A percentile compares a stretch with the other conserved stretches of the same genome.
Evolutionary conservation across 2,329 filamentous ascomycete species (phyloP).

Genomic region (Ophiostoma sp.): DNA sequence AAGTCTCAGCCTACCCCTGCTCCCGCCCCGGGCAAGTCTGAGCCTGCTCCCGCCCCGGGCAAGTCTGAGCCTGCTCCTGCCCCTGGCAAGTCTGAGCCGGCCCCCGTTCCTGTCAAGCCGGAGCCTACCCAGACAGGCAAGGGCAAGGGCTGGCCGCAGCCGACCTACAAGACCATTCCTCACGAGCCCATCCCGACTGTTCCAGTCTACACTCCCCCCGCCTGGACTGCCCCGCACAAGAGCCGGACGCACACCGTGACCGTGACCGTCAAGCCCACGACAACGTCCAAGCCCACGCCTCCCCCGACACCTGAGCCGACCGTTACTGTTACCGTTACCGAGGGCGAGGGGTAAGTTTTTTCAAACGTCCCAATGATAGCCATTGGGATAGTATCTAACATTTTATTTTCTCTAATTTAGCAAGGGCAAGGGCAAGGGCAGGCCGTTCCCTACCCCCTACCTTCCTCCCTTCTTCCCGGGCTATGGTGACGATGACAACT

Average conservation of each 20-base stretch:
- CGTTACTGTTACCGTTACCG: slow-evolving; percentile 19
- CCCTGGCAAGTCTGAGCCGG: neutral
- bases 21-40: neutral
- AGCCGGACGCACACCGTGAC: slow-evolving; percentile 21
- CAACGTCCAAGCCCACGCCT: neutral
- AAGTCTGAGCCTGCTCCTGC: neutral
- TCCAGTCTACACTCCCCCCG: neutral
- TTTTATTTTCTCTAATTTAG: neutral
- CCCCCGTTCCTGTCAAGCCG: neutral
- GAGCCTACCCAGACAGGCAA: slow-evolving; percentile 1
- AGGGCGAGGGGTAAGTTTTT: slow-evolving; percentile 5
- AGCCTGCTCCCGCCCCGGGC: neutral
- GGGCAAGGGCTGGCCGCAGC: slow-evolving; percentile 1
- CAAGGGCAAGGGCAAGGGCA: slow-evolving; percentile 17
- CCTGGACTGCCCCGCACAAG: neutral
- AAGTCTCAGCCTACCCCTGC: neutral
- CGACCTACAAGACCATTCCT: neutral
- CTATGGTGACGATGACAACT: slow-evolving; percentile 21
- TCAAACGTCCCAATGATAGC: no score
- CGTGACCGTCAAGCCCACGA: slow-evolving; percentile 18
- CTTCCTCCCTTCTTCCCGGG: neutral
- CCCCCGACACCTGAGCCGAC: slow-evolving; percentile 12
- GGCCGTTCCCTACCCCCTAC: slow-evolving; percentile 4
- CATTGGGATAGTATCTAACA: neutral
- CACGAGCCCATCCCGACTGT: slow-evolving; percentile 1